Base-by-base conservation (phyloP, 2,329 filamentous ascomycete genomes). In the Fusarium agapanthi region DNA sequence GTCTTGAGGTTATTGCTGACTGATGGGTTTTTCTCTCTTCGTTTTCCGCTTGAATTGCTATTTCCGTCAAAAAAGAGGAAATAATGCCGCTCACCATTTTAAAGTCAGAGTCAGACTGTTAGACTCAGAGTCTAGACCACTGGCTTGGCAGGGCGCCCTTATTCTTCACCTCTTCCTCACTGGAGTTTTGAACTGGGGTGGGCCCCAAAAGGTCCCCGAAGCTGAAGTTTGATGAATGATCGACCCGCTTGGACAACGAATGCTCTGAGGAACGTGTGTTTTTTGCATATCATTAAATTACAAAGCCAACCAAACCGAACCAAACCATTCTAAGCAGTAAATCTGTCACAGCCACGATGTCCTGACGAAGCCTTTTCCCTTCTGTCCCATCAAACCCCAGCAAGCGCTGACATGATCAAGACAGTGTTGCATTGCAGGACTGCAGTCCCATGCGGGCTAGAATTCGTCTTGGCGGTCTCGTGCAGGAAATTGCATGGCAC, bases 121-220 rank as follows among this genome's bases (percentile, higher is more conserved):
- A 35, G 54, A 48, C 45, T 41, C 44, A 58, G 43, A 62, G 59
- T 76, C 74, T 70, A 75, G 74, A 68, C 62, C 48, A 16, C 35
- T 45, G 65, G 60, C 67, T 72, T 75, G 65, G 58, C 70, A 71
- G 61, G 66, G 70, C 58, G 61, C 60, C 64, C 55, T 35, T 59
- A 41, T 56, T 64, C 60, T 57, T 47, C 58, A 54, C 48, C 32
- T 34, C 32, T 34, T 34, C 15, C 32, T 34, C 32, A 16, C 32
- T 54, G 63, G 65, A 48, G 40, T 53, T 45, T 59, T 58, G 57
- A 61, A 45, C 65, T 59, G 59, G 67, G 64, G 70, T 61, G 59
- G 64, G 53, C 24, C 50, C 44, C 28, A 44, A 44, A 28, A n/a
- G 53, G 56, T 30, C 45, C 26, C 37, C n/a, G 24, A 38, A 53